Base-by-base conservation (phyloP, 1,139 yeast species). In the Pneumocystis carinii region DNA sequence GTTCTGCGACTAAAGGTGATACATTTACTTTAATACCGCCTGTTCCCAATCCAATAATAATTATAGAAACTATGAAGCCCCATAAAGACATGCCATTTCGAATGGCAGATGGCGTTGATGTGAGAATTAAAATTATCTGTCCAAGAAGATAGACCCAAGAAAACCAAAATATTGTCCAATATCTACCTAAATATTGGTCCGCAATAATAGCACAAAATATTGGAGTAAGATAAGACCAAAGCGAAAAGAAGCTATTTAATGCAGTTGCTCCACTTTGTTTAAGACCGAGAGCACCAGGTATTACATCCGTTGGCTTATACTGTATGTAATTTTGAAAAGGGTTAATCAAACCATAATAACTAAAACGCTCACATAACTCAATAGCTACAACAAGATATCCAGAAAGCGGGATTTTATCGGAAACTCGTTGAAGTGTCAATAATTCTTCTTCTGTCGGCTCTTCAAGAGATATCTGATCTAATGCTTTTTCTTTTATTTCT, bases 21-120 rank as follows among this genome's bases (percentile, higher is more conserved):
- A 87, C 84, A 70, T 87, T 86, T 57, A 92, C 79, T 74, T 87
- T 87, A 73, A 87, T 87, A 72, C 90, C 85, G 71, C 95, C 94
- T 48, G 94, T 84, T 64, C 89, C 94, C 60, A 86, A 69, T 70
- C 94, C 92, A 71, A 87, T 82, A 64, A 84, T 73, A 66, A 87
- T 76, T 74, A 87, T 83, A 60, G 87, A 79, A 61, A 81, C 78
- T 62, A 81, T 72, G 42, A 78, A 81, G 68, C 82, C 83, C 74
- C 76, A 85, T 75, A 75, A 76, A 73, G 74, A 81, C 70, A 72
- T 75, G 42, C 76, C 78, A 62, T 75, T 74, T 36, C 74, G 72
- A 56, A 86, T 79, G 65, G 85, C 80, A 27, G 79, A 72, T 38
- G 94, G 92, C 66, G 87, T 75, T 12, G 92, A 84, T 60, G 95